Base-by-base conservation (phyloP, 345 rosid species). In the Pistacia integerrima region DNA sequence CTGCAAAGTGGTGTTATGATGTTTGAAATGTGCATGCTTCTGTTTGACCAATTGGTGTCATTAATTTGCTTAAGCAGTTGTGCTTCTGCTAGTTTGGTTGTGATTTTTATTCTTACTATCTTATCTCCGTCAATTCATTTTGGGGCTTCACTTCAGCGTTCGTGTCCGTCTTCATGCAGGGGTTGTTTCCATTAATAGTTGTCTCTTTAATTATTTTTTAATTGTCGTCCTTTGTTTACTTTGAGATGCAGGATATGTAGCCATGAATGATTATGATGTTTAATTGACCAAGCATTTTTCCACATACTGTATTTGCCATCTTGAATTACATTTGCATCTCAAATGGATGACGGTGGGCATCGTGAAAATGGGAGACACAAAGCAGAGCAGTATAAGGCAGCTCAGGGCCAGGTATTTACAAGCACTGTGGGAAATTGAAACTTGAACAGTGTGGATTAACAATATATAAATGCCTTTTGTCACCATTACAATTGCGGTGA, bases 331-430 rank as follows among this genome's bases (percentile, higher is more conserved):
- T 58, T 38, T 67, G 76, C 69, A 67, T 72, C 80, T 73, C 78
- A 78, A 71, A 97, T 94, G 99, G 98, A 94, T 87, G 98, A 96
- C 78, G 87, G 92, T 52, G 94, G 94, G 78, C 97, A 93, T 85
- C 92, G 95, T 58, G 98, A 96, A 78, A 92, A 92, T 75, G 98
- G 98, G 78, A 87, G 97, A 76, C 90, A 82, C 78, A 97, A 91
- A 87, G 85, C 87, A 49, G 97, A 90, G 67, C 93, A 81, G 75
- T 90, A 82, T 80, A 90, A 91, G 82, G 61, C 89, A 62, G 87
- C 94, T 77, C 99, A 94, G 86, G 87, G 97, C 64, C 98, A 97
- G 97, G 99, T 93, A 93, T 14, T 33, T 64, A 35, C 1, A 33
- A 20, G 70, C 51, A 54, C 65, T 74, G 63, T 56, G 41, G 72